Evolutionary conservation across 352 stramenopile species (phyloP), one percentile per base, ranked within the genome.

Genomic region (Phytophthora cryptogea): DNA sequence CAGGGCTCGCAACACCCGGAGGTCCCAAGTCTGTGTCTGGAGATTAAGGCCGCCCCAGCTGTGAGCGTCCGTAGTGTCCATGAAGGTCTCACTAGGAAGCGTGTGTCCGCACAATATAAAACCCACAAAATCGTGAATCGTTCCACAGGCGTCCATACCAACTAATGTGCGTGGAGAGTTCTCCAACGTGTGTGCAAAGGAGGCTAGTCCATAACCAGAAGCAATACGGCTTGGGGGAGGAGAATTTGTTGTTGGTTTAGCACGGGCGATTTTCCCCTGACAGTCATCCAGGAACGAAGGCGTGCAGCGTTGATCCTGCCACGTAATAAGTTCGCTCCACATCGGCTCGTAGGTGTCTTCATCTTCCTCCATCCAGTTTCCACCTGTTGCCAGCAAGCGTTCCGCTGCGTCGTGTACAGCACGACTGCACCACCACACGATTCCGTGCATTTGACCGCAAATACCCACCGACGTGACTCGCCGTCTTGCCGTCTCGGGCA

Each of bases 361-460:
- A 30, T 56, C 37, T 30, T 39, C 13, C 13, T 16, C 40, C 32
- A 16, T 41, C 71, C 32, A 27, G 6, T 53, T 57, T 32, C 20
- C 30, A 47, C 26, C 49, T 10, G 33, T 51, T 28, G 47, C 37
- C 11, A 83, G 57, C 14, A 88, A 72, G 26, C 50, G 53, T 43
- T 68, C 55, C 7, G 69, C 57, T 16, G 58, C 50, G 0, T 62
- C 58, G 9, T 63, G 31, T 20, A 89, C 77, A 0, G 68, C 64
- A 2, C 64, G 73, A 23, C 76, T 77, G 28, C 69, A 75, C 86
- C 86, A 94, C 86, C 86, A 94, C 39, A 92, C 64, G 43, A 94
- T 92, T 5, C 86, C 86, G 44, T 94, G 86, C 86, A 94, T 94
- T 83, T 94, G 85, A 36, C 85, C 85, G 32, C 86, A 94, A 54